phyloP scores from a whole-genome alignment of 441 rosid species.

The Euphorbia corollata region DNA sequence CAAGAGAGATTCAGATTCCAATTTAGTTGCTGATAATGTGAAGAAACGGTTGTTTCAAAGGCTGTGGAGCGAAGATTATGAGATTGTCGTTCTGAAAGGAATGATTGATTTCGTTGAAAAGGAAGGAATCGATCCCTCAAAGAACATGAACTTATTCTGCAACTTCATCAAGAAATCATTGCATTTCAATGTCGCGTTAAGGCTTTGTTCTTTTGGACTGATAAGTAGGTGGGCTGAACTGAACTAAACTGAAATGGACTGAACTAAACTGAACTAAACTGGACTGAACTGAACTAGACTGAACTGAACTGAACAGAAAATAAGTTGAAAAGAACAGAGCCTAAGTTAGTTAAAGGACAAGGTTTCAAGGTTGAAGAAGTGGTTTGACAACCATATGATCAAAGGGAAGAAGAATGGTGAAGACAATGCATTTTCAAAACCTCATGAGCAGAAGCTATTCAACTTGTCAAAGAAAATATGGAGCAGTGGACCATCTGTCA shows the following conservation, averaged over 20 bases:
- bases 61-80: constrained; percentile 36
- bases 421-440: constrained; percentile 25
- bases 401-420: constrained; percentile 34
- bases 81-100: constrained; percentile 34
- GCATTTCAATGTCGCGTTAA: constrained; percentile 23
- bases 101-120: constrained; percentile 27
- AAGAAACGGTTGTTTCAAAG: constrained; percentile 14
- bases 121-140: constrained; percentile 30
- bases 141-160: constrained; percentile 25
- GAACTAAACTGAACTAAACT: too few species aligned
- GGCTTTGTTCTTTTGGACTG: too few species aligned
- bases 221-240: too few species aligned
- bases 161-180: constrained; percentile 32
- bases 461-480: constrained; percentile 37
- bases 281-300: too few species aligned
- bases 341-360: constrained; percentile 36
- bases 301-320: too few species aligned
- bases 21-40: constrained; percentile 10
- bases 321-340: too few species aligned
- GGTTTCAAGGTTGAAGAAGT: constrained; percentile 30
- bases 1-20: constrained; percentile 23
- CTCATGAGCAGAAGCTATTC: constrained; percentile 32
- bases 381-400: constrained; percentile 26
- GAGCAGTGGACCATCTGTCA: constrained; percentile 21
- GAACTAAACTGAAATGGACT: too few species aligned